These are phyloP conservation scores for Heterobasidion annosum DNA, from an alignment of 1,284 basidiomycete genomes.

Conservation along the genomic window DNA sequence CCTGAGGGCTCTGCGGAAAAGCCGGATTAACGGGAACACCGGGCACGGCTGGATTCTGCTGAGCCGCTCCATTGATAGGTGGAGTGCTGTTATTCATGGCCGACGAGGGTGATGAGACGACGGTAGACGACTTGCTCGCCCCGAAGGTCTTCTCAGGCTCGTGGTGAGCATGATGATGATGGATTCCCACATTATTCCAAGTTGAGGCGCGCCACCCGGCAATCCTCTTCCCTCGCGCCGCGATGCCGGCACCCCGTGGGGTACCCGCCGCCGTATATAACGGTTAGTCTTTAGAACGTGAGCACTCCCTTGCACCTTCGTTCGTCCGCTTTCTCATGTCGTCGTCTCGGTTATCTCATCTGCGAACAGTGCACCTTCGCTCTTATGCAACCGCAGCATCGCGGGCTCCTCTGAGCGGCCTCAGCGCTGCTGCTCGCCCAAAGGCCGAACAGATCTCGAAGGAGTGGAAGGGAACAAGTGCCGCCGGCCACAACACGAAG, in stretches of 20 bases:
- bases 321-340: slow-evolving; percentile 12
- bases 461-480: slow-evolving; percentile 81
- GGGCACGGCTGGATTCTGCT: not conserved
- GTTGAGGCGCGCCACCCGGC: too few species aligned
- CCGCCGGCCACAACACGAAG: slow-evolving; percentile 76
- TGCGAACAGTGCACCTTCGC: slow-evolving; percentile 24
- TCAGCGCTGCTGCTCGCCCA: slow-evolving; percentile 43
- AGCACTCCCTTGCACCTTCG: not conserved
- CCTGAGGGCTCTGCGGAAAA: not conserved
- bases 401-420: slow-evolving; percentile 22
- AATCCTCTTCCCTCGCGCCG: too few species aligned
- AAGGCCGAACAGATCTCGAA: slow-evolving; percentile 61
- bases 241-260: too few species aligned
- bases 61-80: not conserved
- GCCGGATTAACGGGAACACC: not conserved
- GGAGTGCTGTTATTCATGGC: too few species aligned
- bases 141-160: too few species aligned
- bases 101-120: too few species aligned
- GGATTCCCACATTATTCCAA: too few species aligned
- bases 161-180: too few species aligned
- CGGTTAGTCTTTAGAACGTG: too few species aligned
- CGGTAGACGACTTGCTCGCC: too few species aligned
- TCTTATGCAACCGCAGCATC: slow-evolving; percentile 31
- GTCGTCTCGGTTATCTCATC: slow-evolving; percentile 23
- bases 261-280: not conserved